Conservation (phyloP, 306 rosid species). For the Malus sieversii region DNA sequence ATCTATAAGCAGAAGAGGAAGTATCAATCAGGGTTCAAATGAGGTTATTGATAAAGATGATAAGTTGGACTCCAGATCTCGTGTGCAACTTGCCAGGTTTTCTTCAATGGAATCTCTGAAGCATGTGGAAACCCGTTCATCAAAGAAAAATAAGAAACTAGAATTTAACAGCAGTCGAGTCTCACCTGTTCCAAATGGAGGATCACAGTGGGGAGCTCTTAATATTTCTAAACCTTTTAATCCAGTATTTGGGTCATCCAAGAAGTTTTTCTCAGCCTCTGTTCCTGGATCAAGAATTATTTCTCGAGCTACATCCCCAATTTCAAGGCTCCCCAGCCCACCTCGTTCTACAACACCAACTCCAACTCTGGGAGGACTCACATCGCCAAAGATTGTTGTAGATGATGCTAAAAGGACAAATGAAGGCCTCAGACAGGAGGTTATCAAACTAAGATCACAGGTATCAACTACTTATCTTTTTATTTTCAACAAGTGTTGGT, state of each 20-base stretch:
- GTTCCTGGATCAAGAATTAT: slow-evolving; percentile 99
- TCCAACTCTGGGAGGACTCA: slow-evolving; percentile 96
- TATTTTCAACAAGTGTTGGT: neutral
- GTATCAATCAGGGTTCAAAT: slow-evolving; percentile 61
- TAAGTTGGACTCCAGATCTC: slow-evolving; percentile 74
- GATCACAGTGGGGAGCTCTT: slow-evolving; percentile 89
- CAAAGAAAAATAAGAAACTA: slow-evolving; percentile 90
- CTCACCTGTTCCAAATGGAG: slow-evolving; percentile 88
- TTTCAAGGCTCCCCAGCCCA: slow-evolving; percentile 97
- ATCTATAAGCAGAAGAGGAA: slow-evolving; percentile 89
- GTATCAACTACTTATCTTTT: slow-evolving; percentile 20
- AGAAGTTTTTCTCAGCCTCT: slow-evolving; percentile 98
- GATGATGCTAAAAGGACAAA: slow-evolving; percentile 84
- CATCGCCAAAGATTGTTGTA: slow-evolving; percentile 81
- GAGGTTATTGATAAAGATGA: slow-evolving; percentile 73
- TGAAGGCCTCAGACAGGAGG: slow-evolving; percentile 91
- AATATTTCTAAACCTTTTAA: slow-evolving; percentile 84
- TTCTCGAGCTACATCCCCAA: slow-evolving; percentile 97
- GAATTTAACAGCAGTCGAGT: slow-evolving; percentile 97
- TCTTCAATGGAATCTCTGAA: slow-evolving; percentile 78
- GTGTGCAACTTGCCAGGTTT: slow-evolving; percentile 62
- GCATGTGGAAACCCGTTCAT: slow-evolving; percentile 76
- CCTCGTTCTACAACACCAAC: slow-evolving; percentile 99
- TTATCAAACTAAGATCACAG: slow-evolving; percentile 86
- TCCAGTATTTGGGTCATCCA: slow-evolving; percentile 97